phyloP scores from a whole-genome alignment of 2,329 filamentous ascomycete genomes.

The Penicillium vulpinum region DNA sequence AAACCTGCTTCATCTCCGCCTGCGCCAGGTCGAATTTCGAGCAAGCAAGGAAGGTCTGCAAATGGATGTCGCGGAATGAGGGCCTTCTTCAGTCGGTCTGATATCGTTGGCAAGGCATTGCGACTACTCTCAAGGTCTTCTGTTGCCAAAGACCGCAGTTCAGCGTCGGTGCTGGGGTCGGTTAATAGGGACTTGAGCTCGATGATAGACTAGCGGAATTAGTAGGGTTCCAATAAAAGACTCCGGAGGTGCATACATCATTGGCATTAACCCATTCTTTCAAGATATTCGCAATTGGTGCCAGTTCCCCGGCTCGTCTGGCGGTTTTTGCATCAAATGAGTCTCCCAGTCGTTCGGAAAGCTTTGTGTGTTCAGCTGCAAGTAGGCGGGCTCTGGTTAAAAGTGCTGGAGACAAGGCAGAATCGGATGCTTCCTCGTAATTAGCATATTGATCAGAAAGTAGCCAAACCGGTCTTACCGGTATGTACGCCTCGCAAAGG shows the following conservation, averaged over 20 bases:
- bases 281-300: constrained; percentile 53
- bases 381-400: constrained; percentile 57
- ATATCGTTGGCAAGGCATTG: constrained; percentile 62
- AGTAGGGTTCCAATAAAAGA: background rate
- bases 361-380: constrained; percentile 55
- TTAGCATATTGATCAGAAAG: constrained; percentile 14
- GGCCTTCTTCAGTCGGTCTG: constrained; percentile 68
- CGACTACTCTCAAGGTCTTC: constrained; percentile 71
- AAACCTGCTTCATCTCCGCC: constrained; percentile 89
- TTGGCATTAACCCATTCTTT: constrained; percentile 60
- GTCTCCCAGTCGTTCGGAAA: constrained; percentile 53
- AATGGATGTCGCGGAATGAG: constrained; percentile 89
- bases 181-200: constrained; percentile 76
- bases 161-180: constrained; percentile 63
- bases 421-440: constrained; percentile 20
- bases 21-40: constrained; percentile 89
- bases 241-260: constrained; percentile 45
- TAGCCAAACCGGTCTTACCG: constrained; percentile 23
- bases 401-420: constrained; percentile 54
- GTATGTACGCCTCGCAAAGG: constrained; percentile 31
- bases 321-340: constrained; percentile 58
- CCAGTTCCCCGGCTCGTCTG: constrained; percentile 59
- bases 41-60: constrained; percentile 80
- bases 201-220: constrained; percentile 47
- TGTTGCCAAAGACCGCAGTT: constrained; percentile 59